Evolutionary conservation across 768 basidiomycete genomes (phyloP), one percentile per base, ranked within the genome.

Genomic region (Gymnopilus dilepis): DNA sequence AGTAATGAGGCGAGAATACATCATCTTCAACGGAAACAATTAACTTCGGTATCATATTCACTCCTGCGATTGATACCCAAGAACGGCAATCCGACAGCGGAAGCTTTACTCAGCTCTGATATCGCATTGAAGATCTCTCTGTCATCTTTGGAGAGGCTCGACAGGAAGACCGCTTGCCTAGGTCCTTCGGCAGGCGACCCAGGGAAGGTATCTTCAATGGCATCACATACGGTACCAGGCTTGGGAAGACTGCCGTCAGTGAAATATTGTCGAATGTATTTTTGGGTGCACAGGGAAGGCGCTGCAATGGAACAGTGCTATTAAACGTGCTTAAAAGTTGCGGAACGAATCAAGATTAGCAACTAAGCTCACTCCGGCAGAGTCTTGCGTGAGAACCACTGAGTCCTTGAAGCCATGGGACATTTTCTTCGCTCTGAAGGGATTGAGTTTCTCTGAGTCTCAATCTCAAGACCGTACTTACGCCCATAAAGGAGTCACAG

Each of bases 261-360:
- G 58, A 84, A 80, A 65, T 83, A 83, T 1, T 73, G 69, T 15
- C 73, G 72, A 24, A 84, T 68, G 59, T 76, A 61, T 30, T 62
- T 56, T 43, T 68, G 63, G 9, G 77, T 76, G 65, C 80, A 81
- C 6, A 69, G 54, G 26, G 78, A 80, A 21, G 70, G 66, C 5
- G 69, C 74, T 13, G 70, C 61, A 24, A 76, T 38, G 11, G 79
- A 80, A 55, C 68, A 70, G 63, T 81, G 78, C 75, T 79, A 37
- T 2, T 22, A 57, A 33, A 52, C 26, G 52, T 17, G 26, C 22
- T 54, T 54, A 37, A 54, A 26, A 6, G 28, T 54, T 24, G 33
- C 22, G 37, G 21, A 54, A 24, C 34, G 59, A n/a, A 52, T 15
- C 48, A n/a, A 34, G n/a, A 28, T 12, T 37, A 30, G 24, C 21